A percentile compares a stretch with the other conserved stretches of the same genome.
phyloP scores from a whole-genome alignment of 805 yeast species.

The Lipomyces kockii region DNA sequence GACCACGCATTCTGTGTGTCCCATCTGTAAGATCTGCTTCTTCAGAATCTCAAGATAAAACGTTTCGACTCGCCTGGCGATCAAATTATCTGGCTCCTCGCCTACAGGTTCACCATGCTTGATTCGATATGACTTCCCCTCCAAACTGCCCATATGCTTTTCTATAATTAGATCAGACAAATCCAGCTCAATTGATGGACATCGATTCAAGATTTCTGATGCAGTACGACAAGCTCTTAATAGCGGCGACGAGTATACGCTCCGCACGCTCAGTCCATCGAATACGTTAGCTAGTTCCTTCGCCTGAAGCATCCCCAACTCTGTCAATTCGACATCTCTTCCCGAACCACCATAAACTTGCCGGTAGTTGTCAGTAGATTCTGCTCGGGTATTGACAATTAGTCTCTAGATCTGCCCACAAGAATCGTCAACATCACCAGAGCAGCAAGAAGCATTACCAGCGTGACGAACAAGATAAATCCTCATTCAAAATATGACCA shows the following conservation, averaged over 20 bases:
- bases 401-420: not conserved
- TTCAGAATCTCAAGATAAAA: slow-evolving; percentile 13
- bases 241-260: slow-evolving; percentile 22
- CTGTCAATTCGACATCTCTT: slow-evolving; percentile 30
- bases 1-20: slow-evolving; percentile 13
- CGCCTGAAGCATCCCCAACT: slow-evolving; percentile 30
- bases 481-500: slow-evolving; percentile 11
- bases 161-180: slow-evolving; percentile 23
- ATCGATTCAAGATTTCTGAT: slow-evolving; percentile 6
- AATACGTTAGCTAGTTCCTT: slow-evolving; percentile 9
- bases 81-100: slow-evolving; percentile 11
- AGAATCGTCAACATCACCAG: not conserved
- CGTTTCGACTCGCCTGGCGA: slow-evolving; percentile 12
- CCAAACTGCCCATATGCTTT: slow-evolving; percentile 23
- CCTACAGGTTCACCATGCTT: not conserved
- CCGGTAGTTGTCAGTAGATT: slow-evolving; percentile 29
- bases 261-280: not conserved
- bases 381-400: slow-evolving; percentile 7
- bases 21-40: not conserved
- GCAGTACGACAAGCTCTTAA: slow-evolving; percentile 28
- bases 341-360: slow-evolving; percentile 30
- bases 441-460: slow-evolving; percentile 14
- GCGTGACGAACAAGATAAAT: slow-evolving; percentile 33
- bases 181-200: slow-evolving; percentile 14
- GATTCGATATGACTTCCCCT: slow-evolving; percentile 19